Conservation (phyloP, 495 filamentous ascomycete genomes). For the Talaromyces borbonicus region DNA sequence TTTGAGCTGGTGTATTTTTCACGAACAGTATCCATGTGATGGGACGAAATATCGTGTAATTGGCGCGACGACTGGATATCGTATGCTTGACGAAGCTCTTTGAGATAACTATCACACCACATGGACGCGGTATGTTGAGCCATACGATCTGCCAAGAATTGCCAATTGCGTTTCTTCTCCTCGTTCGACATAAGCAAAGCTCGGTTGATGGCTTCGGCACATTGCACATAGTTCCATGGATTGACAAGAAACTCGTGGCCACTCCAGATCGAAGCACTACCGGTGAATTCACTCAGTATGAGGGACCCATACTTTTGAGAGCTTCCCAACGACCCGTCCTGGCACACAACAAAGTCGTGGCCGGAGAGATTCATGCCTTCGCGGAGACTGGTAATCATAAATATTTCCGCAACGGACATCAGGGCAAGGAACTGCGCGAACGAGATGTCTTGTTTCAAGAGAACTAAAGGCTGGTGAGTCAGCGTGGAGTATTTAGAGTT, state of each 20-base stretch:
- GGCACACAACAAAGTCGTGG: slow-evolving; percentile 80
- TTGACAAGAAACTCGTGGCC: slow-evolving; percentile 68
- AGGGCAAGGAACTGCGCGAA: slow-evolving; percentile 79
- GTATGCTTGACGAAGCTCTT: slow-evolving; percentile 51
- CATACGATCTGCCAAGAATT: slow-evolving; percentile 56
- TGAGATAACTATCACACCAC: slow-evolving; percentile 59
- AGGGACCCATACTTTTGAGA: slow-evolving; percentile 70
- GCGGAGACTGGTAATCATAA: slow-evolving; percentile 80
- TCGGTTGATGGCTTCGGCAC: slow-evolving; percentile 63
- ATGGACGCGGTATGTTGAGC: slow-evolving; percentile 62
- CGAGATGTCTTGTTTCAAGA: slow-evolving; percentile 82
- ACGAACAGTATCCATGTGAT: slow-evolving; percentile 49
- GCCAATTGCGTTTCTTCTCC: slow-evolving; percentile 62
- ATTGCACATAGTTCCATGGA: slow-evolving; percentile 84
- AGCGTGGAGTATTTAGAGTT: slow-evolving; percentile 74
- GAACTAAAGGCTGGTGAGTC: slow-evolving; percentile 73
- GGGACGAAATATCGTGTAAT: slow-evolving; percentile 58
- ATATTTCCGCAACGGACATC: slow-evolving; percentile 67
- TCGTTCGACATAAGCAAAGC: slow-evolving; percentile 65
- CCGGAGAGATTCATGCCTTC: slow-evolving; percentile 88
- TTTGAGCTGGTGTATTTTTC: slow-evolving; percentile 49
- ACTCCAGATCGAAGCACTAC: slow-evolving; percentile 75
- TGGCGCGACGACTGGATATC: slow-evolving; percentile 62
- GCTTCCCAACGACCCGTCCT: slow-evolving; percentile 55
- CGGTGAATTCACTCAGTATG: slow-evolving; percentile 89